Conservation (phyloP, 83 land plant genomes). For the Thuja plicata region DNA sequence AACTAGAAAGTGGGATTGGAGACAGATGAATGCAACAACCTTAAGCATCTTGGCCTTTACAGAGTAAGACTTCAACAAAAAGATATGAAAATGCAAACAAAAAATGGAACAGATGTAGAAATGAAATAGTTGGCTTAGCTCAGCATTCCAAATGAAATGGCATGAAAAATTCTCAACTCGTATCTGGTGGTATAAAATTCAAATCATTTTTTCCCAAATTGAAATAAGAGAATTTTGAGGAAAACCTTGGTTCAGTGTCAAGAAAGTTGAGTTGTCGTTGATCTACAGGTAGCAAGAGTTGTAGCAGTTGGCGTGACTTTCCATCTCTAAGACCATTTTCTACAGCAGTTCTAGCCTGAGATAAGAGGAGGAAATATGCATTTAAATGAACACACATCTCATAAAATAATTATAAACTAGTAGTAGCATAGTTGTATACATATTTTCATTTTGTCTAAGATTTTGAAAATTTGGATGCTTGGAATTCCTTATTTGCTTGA, state of each 20-base stretch:
- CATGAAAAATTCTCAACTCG: background rate
- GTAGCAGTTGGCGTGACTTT: constrained; percentile 37
- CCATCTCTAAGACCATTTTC: constrained; percentile 43
- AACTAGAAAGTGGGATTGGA: background rate
- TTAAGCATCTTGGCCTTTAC: background rate
- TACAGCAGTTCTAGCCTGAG: constrained; percentile 38
- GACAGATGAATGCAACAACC: background rate
- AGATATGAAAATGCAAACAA: background rate
- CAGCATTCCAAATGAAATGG: background rate
- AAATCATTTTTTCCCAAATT: background rate
- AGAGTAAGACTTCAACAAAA: background rate
- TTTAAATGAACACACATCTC: background rate
- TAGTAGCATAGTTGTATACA: background rate
- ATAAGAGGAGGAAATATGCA: background rate
- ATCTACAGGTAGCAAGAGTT: constrained; percentile 56
- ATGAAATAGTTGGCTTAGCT: background rate
- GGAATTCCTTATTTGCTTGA: background rate
- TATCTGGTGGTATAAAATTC: background rate
- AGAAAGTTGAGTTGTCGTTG: constrained; percentile 59
- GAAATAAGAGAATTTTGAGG: background rate
- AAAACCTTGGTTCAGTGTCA: constrained; percentile 61
- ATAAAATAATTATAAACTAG: background rate
- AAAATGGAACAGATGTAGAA: background rate
- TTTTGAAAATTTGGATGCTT: background rate
- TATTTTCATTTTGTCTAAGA: background rate